phyloP scores from a whole-genome alignment of 1,284 basidiomycete species.

The Ustilago tritici region DNA sequence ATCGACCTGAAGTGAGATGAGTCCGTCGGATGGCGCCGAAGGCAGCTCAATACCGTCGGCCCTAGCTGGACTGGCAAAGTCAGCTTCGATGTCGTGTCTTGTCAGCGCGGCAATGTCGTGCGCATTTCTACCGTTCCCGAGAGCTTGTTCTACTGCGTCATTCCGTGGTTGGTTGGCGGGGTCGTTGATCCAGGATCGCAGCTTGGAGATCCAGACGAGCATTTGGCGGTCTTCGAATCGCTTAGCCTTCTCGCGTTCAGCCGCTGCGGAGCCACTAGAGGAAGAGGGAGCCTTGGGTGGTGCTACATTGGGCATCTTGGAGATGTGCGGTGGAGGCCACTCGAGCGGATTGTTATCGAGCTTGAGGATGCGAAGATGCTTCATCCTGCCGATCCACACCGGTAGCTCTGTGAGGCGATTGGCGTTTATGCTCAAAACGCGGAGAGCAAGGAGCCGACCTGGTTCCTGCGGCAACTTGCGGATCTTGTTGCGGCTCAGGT shows the following conservation, averaged over 20 bases:
- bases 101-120: neutral
- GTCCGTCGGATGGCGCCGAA: slow-evolving; percentile 25
- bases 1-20: slow-evolving; percentile 38
- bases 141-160: neutral
- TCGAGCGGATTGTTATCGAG: slow-evolving; percentile 85
- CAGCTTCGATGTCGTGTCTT: neutral
- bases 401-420: slow-evolving; percentile 87
- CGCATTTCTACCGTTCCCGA: neutral
- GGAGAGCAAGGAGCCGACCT: slow-evolving; percentile 82
- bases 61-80: neutral
- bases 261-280: slow-evolving; percentile 66
- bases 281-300: slow-evolving; percentile 34
- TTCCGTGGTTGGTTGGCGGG: slow-evolving; percentile 24
- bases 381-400: slow-evolving; percentile 81
- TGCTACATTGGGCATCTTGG: slow-evolving; percentile 53
- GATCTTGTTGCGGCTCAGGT: slow-evolving; percentile 93
- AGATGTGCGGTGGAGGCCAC: slow-evolving; percentile 77
- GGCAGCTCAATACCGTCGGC: neutral
- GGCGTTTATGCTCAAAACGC: slow-evolving; percentile 83
- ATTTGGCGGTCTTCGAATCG: slow-evolving; percentile 54
- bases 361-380: slow-evolving; percentile 82
- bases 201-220: slow-evolving; percentile 60
- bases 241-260: slow-evolving; percentile 41
- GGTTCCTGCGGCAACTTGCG: slow-evolving; percentile 82
- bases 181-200: slow-evolving; percentile 59